Evolutionary conservation across 441 rosid species (phyloP).

Genomic region (Jatropha podagrica): DNA sequence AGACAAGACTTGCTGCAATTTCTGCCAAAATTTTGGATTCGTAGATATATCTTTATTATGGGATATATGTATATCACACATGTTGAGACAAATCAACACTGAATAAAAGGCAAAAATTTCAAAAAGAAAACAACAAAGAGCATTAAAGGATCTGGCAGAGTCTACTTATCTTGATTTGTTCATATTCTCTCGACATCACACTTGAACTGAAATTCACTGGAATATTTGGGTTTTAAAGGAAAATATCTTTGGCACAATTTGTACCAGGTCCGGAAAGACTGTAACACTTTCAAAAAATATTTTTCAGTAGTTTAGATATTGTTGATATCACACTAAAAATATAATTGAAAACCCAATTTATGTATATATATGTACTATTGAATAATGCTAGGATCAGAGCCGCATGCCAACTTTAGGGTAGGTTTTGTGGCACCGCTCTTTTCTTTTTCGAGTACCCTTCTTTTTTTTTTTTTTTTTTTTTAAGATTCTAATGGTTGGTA

Average conservation of each 20-base stretch:
- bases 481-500: not conserved
- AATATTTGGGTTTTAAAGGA: no score
- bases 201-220: no score
- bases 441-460: not conserved
- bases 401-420: constrained; percentile 2
- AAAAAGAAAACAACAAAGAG: constrained; percentile 9
- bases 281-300: no score
- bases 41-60: not conserved
- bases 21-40: constrained; percentile 4
- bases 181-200: not conserved
- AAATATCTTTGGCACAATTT: no score
- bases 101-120: constrained; percentile 2
- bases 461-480: not conserved
- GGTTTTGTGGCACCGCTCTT: constrained; percentile 2
- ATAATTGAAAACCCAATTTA: no score
- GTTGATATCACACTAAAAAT: no score
- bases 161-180: not conserved
- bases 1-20: not conserved
- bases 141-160: not conserved
- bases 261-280: no score
- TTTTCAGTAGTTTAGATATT: no score
- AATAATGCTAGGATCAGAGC: not conserved
- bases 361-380: no score
- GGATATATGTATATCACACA: not conserved
- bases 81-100: constrained; percentile 3